These are phyloP conservation scores for Samsoniella hepiali DNA, from an alignment of 2,329 filamentous ascomycete genomes.

Conservation along the genomic window DNA sequence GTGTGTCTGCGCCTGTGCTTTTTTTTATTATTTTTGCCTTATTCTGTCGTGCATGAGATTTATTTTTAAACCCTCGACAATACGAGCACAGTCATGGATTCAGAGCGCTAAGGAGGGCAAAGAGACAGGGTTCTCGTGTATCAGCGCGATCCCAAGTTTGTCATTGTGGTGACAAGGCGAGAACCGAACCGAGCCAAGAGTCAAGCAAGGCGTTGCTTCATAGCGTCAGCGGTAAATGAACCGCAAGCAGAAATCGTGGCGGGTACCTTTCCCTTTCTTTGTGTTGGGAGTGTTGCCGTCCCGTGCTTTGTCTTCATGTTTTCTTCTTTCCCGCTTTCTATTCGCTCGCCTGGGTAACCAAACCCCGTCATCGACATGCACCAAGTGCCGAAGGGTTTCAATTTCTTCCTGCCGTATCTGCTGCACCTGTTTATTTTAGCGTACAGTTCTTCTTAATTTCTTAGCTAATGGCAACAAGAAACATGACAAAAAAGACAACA, in stretches of 20 bases:
- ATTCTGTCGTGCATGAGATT: slow-evolving; percentile 14
- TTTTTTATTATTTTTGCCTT: too few relatives aligned
- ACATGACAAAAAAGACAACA: not conserved
- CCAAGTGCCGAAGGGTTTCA: not conserved
- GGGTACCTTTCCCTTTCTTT: not conserved
- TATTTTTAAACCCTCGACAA: slow-evolving; percentile 17
- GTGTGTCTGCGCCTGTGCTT: not conserved
- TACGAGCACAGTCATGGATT: too few relatives aligned
- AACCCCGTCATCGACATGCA: not conserved
- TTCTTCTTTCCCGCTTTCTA: not conserved
- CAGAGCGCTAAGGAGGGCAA: slow-evolving; percentile 3
- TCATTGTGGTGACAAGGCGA: too few relatives aligned
- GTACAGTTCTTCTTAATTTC: not conserved
- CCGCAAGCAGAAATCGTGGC: not conserved
- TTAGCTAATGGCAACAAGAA: not conserved
- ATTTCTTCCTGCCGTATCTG: not conserved
- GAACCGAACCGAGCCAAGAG: too few relatives aligned
- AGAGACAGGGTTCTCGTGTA: too few relatives aligned
- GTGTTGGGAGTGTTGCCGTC: not conserved
- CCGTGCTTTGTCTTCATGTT: not conserved
- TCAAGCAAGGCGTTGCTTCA: too few relatives aligned
- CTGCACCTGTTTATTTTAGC: slow-evolving; percentile 5
- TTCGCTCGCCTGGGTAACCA: not conserved
- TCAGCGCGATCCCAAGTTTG: not conserved
- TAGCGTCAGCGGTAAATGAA: too few relatives aligned